Evolutionary conservation across 2,329 filamentous ascomycete species (phyloP).

Genomic region (Purpureocillium takamizusanense): DNA sequence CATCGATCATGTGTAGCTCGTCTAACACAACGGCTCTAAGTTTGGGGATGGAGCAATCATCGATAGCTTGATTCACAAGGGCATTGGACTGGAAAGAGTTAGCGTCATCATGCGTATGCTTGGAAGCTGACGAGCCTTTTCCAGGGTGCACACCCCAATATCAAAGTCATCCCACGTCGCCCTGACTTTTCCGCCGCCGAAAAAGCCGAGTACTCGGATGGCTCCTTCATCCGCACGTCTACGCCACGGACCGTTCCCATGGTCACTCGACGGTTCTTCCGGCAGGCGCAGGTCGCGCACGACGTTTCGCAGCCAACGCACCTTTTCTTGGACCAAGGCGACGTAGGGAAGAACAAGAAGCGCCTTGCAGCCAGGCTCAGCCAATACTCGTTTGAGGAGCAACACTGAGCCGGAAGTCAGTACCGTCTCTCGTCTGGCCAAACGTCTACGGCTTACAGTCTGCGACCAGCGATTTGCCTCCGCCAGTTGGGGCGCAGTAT

Average conservation of each 20-base stretch:
- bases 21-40: conserved; percentile 63
- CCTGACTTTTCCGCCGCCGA: conserved; percentile 61
- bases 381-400: conserved; percentile 63
- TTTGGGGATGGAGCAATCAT: conserved; percentile 56
- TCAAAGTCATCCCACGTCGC: conserved; percentile 66
- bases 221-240: conserved; percentile 46
- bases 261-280: conserved; percentile 19
- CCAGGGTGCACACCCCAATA: conserved; percentile 70
- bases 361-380: conserved; percentile 54
- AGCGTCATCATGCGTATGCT: too few relatives aligned
- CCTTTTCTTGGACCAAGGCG: conserved; percentile 71
- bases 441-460: conserved; percentile 29
- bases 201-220: conserved; percentile 62
- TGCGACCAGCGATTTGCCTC: conserved; percentile 69
- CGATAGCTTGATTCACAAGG: conserved; percentile 63
- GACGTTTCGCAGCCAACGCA: conserved; percentile 61
- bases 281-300: conserved; percentile 39
- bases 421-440: not conserved
- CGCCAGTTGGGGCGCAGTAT: conserved; percentile 72
- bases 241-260: conserved; percentile 37
- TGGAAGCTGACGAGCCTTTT: conserved; percentile 44
- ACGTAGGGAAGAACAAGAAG: conserved; percentile 70
- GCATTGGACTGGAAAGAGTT: conserved; percentile 52
- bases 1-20: conserved; percentile 76
- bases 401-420: conserved; percentile 37